Evolutionary conservation across 1,139 yeast species (phyloP).

Genomic region (Taphrina deformans): DNA sequence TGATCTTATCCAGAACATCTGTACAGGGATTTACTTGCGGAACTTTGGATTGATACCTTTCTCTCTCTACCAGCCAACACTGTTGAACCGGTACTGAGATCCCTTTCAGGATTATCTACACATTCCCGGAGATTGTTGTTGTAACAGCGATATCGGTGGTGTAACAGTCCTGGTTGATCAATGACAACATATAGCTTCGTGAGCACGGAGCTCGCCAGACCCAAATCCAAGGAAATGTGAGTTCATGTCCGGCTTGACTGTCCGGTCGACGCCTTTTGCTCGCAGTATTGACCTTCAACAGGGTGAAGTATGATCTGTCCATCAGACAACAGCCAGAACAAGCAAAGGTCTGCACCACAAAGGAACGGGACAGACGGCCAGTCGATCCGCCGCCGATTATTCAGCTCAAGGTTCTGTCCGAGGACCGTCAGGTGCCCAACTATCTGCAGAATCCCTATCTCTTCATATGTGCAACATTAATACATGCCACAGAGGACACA

Average conservation of each 20-base stretch:
- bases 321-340: slow-evolving; percentile 31
- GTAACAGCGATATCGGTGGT: background rate
- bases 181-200: slow-evolving; percentile 22
- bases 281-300: background rate
- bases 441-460: slow-evolving; percentile 22
- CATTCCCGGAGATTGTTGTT: background rate
- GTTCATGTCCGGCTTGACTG: background rate
- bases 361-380: slow-evolving; percentile 28
- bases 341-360: slow-evolving; percentile 24
- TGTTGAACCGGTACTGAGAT: background rate
- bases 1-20: background rate
- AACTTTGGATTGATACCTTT: background rate
- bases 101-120: background rate
- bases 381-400: slow-evolving; percentile 34
- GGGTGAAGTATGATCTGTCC: slow-evolving; percentile 9
- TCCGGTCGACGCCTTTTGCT: too few species aligned
- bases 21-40: background rate
- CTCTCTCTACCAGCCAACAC: background rate
- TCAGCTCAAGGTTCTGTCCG: slow-evolving; percentile 7
- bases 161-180: background rate
- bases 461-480: slow-evolving; percentile 24
- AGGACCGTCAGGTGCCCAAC: background rate
- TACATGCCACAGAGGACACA: background rate
- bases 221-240: background rate
- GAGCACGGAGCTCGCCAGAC: slow-evolving; percentile 8